phyloP scores from a whole-genome alignment of 1,284 basidiomycete species.

The Fomes fomentarius region DNA sequence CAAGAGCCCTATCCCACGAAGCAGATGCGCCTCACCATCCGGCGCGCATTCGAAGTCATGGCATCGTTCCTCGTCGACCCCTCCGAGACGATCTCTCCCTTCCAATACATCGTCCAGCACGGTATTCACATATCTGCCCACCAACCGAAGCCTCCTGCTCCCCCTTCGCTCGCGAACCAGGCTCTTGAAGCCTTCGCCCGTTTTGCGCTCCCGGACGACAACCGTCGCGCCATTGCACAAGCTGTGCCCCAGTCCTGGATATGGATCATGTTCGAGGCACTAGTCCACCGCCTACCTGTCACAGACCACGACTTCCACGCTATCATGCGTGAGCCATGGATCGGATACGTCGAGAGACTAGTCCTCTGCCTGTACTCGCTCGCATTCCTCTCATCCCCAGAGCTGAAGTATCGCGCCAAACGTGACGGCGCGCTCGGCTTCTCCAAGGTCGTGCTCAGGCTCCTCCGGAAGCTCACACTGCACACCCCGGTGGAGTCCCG shows the following conservation, averaged over 20 bases:
- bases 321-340: conserved; percentile 62
- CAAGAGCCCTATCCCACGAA: conserved; percentile 37
- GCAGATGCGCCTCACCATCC: conserved; percentile 46
- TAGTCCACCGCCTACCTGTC: conserved; percentile 85
- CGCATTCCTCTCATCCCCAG: conserved; percentile 80
- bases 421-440: conserved; percentile 60
- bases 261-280: conserved; percentile 65
- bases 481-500: conserved; percentile 51
- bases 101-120: conserved; percentile 55
- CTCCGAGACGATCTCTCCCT: conserved; percentile 64
- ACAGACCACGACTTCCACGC: conserved; percentile 78
- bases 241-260: conserved; percentile 62
- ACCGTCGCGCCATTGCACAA: conserved; percentile 74
- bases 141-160: conserved; percentile 41
- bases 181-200: conserved; percentile 86
- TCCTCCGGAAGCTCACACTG: conserved; percentile 63
- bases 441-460: conserved; percentile 63
- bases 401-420: conserved; percentile 73
- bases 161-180: conserved; percentile 68
- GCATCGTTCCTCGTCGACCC: conserved; percentile 80
- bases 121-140: conserved; percentile 44
- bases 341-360: conserved; percentile 80
- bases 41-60: conserved; percentile 68
- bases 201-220: conserved; percentile 77
- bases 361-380: conserved; percentile 86